Base-by-base conservation (phyloP, 176 grass and related monocot species). In the Panicum miliaceum region DNA sequence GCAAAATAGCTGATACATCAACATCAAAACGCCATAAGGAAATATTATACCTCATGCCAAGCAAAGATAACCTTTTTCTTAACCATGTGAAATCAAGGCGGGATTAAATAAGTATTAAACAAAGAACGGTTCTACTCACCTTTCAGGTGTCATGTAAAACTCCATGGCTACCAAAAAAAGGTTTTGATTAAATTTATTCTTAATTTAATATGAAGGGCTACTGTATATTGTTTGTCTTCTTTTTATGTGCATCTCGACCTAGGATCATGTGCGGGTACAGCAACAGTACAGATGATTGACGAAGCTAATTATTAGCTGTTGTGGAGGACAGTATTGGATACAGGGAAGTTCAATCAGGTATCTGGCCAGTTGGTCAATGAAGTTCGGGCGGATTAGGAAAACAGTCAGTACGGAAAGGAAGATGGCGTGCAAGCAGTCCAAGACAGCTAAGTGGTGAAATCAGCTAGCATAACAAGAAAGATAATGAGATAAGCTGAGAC, bases 351-450 rank as follows among this genome's bases (percentile, higher is more conserved):
- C 12, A 78, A n/a, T 27, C 27, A 52, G 71, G 67, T 40, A 6
- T 9, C 9, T 51, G 15, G 3, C 7, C 69, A 34, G 16, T 73
- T 19, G 46, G 14, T 73, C 16, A 29, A 27, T 16, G 43, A 61
- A 62, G 56, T 61, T 62, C 13, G 8, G 38, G 72, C 18, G 16
- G 57, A 46, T 62, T 78, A 78, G 25, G 38, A 78, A 78, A 62
- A 41, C n/a, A 78, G 29, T 26, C 54, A 61, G 56, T 42, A 77
- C 23, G 40, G 8, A 12, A 37, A 54, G 71, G 10, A 76, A 76
- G 34, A 76, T 38, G 19, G 20, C 19, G 16, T n/a, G 29, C 32
- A 56, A 38, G 5, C 8, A 36, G 36, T 68, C 64, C 64, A 68
- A 68, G 64, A 68, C 18, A 68, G 19, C 64, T 38, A 67, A 9